Evolutionary conservation across 192 early-diverging fungal genomes (phyloP).

Genomic region (Coemansia sp.): DNA sequence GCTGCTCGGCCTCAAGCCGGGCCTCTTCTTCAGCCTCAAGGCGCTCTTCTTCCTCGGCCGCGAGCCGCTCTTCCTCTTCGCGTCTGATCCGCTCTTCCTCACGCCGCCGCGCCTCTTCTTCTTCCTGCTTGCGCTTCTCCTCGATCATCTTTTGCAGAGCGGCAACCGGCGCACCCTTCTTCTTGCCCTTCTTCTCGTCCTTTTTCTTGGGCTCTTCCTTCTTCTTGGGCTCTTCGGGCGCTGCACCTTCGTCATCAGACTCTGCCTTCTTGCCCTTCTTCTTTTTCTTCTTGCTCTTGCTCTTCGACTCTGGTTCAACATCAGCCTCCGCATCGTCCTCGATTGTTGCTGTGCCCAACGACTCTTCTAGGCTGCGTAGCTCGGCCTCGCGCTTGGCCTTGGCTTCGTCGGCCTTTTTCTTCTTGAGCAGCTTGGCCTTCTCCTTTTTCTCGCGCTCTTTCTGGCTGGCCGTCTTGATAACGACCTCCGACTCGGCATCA

Average conservation of each 20-base stretch:
- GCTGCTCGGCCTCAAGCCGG: constrained; percentile 70
- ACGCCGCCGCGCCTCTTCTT: constrained; percentile 71
- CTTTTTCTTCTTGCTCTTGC: constrained; percentile 58
- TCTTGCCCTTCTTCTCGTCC: constrained; percentile 39
- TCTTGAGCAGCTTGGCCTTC: constrained; percentile 40
- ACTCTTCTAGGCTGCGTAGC: constrained; percentile 26
- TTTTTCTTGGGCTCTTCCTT: constrained; percentile 12
- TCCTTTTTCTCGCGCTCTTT: constrained; percentile 59
- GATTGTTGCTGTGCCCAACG: constrained; percentile 20
- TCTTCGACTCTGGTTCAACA: constrained; percentile 28
- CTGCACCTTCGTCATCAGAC: constrained; percentile 29
- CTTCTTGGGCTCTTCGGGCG: constrained; percentile 9
- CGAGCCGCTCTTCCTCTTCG: constrained; percentile 69
- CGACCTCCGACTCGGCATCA: constrained; percentile 49
- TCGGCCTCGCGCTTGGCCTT: constrained; percentile 50
- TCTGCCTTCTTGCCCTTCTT: constrained; percentile 59
- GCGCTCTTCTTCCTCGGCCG: constrained; percentile 68
- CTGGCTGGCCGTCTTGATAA: constrained; percentile 55
- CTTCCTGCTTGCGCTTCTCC: constrained; percentile 62
- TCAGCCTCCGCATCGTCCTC: constrained; percentile 20
- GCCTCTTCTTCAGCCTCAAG: constrained; percentile 72
- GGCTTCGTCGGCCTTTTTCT: constrained; percentile 43
- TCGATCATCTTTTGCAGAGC: constrained; percentile 58
- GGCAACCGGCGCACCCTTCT: constrained; percentile 41
- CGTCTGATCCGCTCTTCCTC: constrained; percentile 67